Conservation (phyloP, 306 rosid species). For the Rosa chinensis region DNA sequence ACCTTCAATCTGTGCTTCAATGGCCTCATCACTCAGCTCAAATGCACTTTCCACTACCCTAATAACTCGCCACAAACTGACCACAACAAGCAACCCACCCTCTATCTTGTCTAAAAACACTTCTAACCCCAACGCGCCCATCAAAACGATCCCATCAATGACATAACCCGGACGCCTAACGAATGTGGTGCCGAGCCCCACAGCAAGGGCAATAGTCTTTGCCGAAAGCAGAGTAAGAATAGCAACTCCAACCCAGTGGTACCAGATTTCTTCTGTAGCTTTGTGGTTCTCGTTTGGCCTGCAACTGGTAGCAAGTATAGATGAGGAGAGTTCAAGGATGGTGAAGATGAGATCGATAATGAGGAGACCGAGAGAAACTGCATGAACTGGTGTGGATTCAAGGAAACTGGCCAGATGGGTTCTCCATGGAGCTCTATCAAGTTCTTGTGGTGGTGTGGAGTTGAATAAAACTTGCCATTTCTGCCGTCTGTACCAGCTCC, state of each 20-base stretch:
- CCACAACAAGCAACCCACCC: constrained; percentile 64
- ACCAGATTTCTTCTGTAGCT: constrained; percentile 14
- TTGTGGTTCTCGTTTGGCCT: not conserved
- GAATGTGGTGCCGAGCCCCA: constrained; percentile 52
- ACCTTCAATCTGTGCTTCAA: constrained; percentile 62
- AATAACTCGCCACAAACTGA: constrained; percentile 75
- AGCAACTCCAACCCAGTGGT: constrained; percentile 65
- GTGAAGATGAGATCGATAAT: constrained; percentile 60
- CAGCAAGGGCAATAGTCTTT: constrained; percentile 36
- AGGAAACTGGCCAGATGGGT: constrained; percentile 44
- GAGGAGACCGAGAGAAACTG: constrained; percentile 42
- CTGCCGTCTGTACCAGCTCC: constrained; percentile 53
- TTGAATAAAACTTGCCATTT: constrained; percentile 35
- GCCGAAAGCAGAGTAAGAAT: constrained; percentile 53
- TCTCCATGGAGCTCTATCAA: constrained; percentile 51
- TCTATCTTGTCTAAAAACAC: constrained; percentile 47
- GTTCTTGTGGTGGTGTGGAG: constrained; percentile 21
- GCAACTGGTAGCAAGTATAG: constrained; percentile 31
- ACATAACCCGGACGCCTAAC: constrained; percentile 48
- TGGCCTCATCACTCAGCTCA: constrained; percentile 74
- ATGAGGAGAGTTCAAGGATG: constrained; percentile 62
- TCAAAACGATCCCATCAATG: constrained; percentile 51
- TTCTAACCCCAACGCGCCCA: constrained; percentile 61
- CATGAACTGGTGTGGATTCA: constrained; percentile 53
- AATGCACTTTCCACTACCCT: constrained; percentile 73